Evolutionary conservation across 495 filamentous ascomycete genomes (phyloP), one percentile per base, ranked within the genome.

Genomic region (Penicillium cataractarum): DNA sequence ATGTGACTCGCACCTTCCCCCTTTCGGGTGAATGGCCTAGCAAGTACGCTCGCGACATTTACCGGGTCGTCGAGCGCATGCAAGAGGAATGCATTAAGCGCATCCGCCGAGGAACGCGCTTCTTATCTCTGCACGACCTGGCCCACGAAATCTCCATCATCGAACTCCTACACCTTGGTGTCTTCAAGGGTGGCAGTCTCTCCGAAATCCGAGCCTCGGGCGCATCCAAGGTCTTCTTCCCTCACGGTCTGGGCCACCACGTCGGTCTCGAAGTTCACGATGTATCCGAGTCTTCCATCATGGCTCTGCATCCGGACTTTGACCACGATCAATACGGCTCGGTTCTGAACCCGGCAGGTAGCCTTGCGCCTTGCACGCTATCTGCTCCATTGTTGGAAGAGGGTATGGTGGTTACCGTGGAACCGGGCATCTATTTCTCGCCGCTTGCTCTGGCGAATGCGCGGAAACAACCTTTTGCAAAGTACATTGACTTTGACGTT

Each of bases 361-460:
- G 61, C 55, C 68, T 66, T 26, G 60, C 73, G 2, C 73, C 74
- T 26, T 73, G 74, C 40, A 72, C 71, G 4, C 31, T 71, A 1
- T 73, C 75, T n/a, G 70, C 70, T 7, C 79, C 82, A 55, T 66
- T 71, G 53, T 72, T 96, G 55, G 80, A 86, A 62, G 81, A 86
- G 58, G 84, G 86, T 22, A 92, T 93, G 88, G 84, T 96, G 17
- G 84, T 97, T 17, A 96, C 92, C 0, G 83, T 98, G 48, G 92
- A 97, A 74, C 92, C 93, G 10, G 94, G 94, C 24, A 84, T 98
- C 74, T 92, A 92, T 76, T 99, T 98, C 69, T 96, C 92, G 69
- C 80, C 85, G 12, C 91, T 93, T 66, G 96, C 96, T 55, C 88
- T 99, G 58, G 86, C 87, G 33, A 91, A 92, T 57, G 94, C 88